Evolutionary conservation across 140 eudicot genomes (phyloP).

Genomic region (Oenanthe javanica): DNA sequence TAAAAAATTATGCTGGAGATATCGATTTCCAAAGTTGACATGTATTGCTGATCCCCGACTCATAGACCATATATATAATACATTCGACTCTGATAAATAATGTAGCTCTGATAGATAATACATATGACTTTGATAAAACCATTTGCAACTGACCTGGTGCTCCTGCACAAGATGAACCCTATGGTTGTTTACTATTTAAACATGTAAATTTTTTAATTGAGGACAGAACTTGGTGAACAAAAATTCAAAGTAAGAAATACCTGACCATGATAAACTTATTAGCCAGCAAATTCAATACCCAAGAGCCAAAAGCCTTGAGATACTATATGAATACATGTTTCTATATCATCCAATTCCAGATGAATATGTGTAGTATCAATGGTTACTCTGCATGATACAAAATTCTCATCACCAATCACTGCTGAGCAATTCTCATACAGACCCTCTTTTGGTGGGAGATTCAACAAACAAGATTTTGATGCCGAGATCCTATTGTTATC

Average conservation of each 20-base stretch:
- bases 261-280: background rate
- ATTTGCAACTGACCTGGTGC: background rate
- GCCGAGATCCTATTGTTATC: constrained; percentile 33
- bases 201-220: background rate
- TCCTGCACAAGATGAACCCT: background rate
- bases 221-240: background rate
- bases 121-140: no score
- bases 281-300: constrained; percentile 65
- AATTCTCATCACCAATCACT: constrained; percentile 30
- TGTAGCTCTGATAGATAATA: background rate
- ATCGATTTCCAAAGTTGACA: no score
- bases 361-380: constrained; percentile 54
- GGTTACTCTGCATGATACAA: constrained; percentile 57
- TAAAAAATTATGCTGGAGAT: no score
- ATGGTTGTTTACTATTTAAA: background rate
- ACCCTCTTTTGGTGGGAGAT: constrained; percentile 92
- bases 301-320: constrained; percentile 33
- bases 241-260: background rate
- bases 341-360: constrained; percentile 51
- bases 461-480: constrained; percentile 56
- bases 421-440: constrained; percentile 50
- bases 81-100: background rate
- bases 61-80: no score
- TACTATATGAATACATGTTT: constrained; percentile 20
- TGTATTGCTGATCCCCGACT: no score